phyloP scores from a whole-genome alignment of 2,329 filamentous ascomycete genomes.

The Waltergamsia citrina region DNA sequence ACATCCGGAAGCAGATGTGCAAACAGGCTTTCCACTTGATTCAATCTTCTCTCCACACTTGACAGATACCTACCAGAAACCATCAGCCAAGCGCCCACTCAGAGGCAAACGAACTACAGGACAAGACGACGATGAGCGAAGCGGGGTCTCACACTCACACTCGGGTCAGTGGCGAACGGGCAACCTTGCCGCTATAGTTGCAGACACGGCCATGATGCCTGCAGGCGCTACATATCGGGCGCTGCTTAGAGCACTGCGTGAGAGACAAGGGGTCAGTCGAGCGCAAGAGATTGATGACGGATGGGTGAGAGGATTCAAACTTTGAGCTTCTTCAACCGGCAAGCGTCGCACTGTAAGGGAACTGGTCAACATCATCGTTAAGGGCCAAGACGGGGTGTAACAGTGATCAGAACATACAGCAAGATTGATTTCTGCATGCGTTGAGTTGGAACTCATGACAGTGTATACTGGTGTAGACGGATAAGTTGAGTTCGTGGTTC shows the following conservation, averaged over 20 bases:
- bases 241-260: slow-evolving; percentile 15
- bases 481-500: neutral
- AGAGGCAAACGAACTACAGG: slow-evolving; percentile 12
- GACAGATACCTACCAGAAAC: slow-evolving; percentile 11
- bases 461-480: neutral
- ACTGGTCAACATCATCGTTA: neutral
- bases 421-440: neutral
- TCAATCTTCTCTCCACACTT: slow-evolving; percentile 11
- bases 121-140: no score
- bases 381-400: neutral
- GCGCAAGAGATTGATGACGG: neutral
- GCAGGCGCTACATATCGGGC: slow-evolving; percentile 13
- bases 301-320: slow-evolving; percentile 2
- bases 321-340: slow-evolving; percentile 12
- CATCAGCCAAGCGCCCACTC: neutral
- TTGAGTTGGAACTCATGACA: neutral
- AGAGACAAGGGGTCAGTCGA: neutral
- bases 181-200: slow-evolving; percentile 15
- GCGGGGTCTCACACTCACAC: slow-evolving; percentile 8
- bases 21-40: slow-evolving; percentile 11
- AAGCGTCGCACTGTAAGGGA: slow-evolving; percentile 9
- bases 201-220: slow-evolving; percentile 11
- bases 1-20: slow-evolving; percentile 11
- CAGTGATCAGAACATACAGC: neutral
- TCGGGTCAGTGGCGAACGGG: slow-evolving; percentile 14